Base-by-base conservation (phyloP, 345 rosid genomes). In the Hevea brasiliensis region DNA sequence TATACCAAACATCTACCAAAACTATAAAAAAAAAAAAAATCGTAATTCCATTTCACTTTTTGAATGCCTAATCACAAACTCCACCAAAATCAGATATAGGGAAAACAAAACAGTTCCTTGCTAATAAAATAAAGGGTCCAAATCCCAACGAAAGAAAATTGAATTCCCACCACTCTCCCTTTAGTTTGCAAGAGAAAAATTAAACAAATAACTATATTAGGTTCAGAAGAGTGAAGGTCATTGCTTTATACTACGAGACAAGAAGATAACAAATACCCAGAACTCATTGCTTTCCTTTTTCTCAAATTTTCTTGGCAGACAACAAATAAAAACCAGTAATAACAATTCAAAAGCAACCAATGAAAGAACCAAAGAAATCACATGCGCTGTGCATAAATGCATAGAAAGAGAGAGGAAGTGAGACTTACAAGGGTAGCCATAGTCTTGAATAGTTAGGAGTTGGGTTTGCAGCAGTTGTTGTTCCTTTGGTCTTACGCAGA, bases 361-460 rank as follows among this genome's bases (percentile, higher is more conserved):
- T 17, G 24, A 47, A 20, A 13, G 13, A 10, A 45, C 35, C 37
- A n/a, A 48, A 32, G 47, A 71, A 21, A 21, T 4, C 15, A 27
- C 7, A 7, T 41, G 20, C 37, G 2, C 3, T 32, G 37, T 32
- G 35, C 35, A 50, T 6, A 41, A 10, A 15, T 23, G 10, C 18
- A 18, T 9, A 27, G 12, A 60, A 6, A 14, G 21, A 20, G 54
- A 23, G 15, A 18, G 15, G 24, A 21, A 32, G 5, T 26, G 45
- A 59, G n/a, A 24, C 68, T 72, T 54, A 72, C 76, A 55, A 24
- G 63, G 37, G 53, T 18, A 21, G 7, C 74, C 67, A 61, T 61
- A 58, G 24, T 57, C 6, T 24, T 42, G 27, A 7, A 11, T 18
- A 26, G 24, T 59, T 3, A 0, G 24, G 13, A 12, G 5, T 3